These are phyloP conservation scores for Penicillium crystallinum DNA, from an alignment of 495 filamentous ascomycete species.

Conservation along the genomic window DNA sequence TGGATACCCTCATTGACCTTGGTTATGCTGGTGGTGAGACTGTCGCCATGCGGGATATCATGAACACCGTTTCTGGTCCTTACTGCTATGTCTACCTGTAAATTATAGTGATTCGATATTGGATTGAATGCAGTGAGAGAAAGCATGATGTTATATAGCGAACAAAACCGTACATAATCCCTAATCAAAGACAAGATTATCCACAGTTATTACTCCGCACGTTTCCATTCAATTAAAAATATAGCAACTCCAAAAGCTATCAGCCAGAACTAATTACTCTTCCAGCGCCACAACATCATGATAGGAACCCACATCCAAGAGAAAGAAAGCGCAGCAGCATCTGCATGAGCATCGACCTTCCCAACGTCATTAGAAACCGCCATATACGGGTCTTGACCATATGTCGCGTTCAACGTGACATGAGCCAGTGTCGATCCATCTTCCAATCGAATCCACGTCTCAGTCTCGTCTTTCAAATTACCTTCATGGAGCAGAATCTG, in stretches of 20 bases:
- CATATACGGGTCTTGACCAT: constrained; percentile 47
- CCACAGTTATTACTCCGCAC: too few relatives aligned
- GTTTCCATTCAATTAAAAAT: not conserved
- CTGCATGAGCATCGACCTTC: not conserved
- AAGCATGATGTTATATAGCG: not conserved
- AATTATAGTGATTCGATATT: not conserved
- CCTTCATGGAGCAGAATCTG: constrained; percentile 49
- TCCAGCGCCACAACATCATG: constrained; percentile 7
- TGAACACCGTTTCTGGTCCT: constrained; percentile 48
- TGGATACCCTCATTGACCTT: constrained; percentile 41
- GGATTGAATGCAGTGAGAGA: too few relatives aligned
- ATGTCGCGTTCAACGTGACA: constrained; percentile 64
- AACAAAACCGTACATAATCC: too few relatives aligned
- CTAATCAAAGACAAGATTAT: too few relatives aligned
- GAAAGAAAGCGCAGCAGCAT: not conserved
- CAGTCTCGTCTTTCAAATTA: constrained; percentile 31
- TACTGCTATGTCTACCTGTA: constrained; percentile 55
- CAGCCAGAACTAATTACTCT: not conserved
- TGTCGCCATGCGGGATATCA: constrained; percentile 40
- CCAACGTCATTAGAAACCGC: not conserved
- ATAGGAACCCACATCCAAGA: constrained; percentile 11
- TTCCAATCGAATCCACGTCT: constrained; percentile 66
- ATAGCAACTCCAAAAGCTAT: not conserved
- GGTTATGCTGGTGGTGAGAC: constrained; percentile 34
- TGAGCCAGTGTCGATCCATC: constrained; percentile 48